Conservation (phyloP, 2,329 filamentous ascomycete genomes). For the Taxawa tesnikishii region DNA sequence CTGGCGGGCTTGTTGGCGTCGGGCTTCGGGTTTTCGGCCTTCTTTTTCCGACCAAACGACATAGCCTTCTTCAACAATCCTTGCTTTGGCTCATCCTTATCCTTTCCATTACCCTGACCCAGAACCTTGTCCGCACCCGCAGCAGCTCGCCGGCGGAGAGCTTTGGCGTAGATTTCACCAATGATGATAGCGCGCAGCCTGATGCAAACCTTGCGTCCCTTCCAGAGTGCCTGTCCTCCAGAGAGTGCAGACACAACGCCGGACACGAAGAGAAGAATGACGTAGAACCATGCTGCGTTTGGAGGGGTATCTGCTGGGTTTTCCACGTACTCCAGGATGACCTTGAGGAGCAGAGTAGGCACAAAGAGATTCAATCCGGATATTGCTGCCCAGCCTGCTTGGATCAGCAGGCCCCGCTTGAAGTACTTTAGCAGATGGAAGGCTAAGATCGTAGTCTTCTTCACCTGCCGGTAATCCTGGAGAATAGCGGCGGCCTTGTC, state of each 20-base stretch:
- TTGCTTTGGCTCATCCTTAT: conserved; percentile 26
- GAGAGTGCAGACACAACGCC: conserved; percentile 71
- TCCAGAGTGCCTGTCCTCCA: conserved; percentile 80
- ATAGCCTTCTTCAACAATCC: conserved; percentile 34
- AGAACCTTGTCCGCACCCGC: conserved; percentile 63
- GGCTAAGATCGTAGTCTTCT: conserved; percentile 67
- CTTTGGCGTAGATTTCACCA: conserved; percentile 94
- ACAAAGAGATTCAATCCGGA: conserved; percentile 79
- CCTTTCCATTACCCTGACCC: conserved; percentile 41
- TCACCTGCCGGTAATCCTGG: conserved; percentile 70
- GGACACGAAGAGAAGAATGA: conserved; percentile 76
- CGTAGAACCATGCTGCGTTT: conserved; percentile 92
- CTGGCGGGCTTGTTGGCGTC: conserved; percentile 19
- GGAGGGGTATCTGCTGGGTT: conserved; percentile 59
- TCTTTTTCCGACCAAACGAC: conserved; percentile 50
- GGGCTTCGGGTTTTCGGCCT: conserved; percentile 31
- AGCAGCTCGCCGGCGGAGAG: conserved; percentile 78
- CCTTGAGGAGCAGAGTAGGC: conserved; percentile 79
- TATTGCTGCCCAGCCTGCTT: conserved; percentile 68
- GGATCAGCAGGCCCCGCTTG: conserved; percentile 59
- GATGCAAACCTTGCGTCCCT: conserved; percentile 89
- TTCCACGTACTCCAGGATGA: conserved; percentile 91
- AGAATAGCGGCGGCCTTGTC: conserved; percentile 80
- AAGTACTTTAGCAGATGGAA: conserved; percentile 80
- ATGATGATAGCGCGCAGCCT: conserved; percentile 88